phyloP scores from a whole-genome alignment of 1,139 yeast species.

The Yamadazyma blattariae region DNA sequence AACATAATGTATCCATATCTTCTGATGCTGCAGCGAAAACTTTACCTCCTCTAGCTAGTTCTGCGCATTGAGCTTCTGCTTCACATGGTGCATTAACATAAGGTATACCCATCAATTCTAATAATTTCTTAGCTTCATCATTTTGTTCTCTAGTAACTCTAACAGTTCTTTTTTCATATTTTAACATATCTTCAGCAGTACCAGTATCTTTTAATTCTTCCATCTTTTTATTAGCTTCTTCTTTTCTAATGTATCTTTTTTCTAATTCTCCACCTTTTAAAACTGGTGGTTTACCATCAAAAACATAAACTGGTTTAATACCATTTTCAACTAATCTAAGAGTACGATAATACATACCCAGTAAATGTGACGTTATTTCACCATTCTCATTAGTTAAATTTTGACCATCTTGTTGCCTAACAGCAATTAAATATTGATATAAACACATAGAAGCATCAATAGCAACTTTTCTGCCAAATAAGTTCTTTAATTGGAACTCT shows the following conservation, averaged over 20 bases:
- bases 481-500: slow-evolving; percentile 76
- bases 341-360: slow-evolving; percentile 95
- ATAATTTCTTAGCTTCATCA: slow-evolving; percentile 82
- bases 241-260: slow-evolving; percentile 76
- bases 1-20: slow-evolving; percentile 97
- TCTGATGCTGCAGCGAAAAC: slow-evolving; percentile 98
- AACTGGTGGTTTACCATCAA: slow-evolving; percentile 94
- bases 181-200: slow-evolving; percentile 69
- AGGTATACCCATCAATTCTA: slow-evolving; percentile 92
- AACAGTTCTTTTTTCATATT: slow-evolving; percentile 84
- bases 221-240: slow-evolving; percentile 75
- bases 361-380: slow-evolving; percentile 90
- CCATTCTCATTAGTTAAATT: slow-evolving; percentile 86
- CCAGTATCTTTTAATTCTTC: slow-evolving; percentile 79
- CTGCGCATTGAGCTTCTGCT: slow-evolving; percentile 99
- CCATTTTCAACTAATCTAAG: slow-evolving; percentile 86
- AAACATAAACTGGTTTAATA: slow-evolving; percentile 92
- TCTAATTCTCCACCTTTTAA: slow-evolving; percentile 91
- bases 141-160: slow-evolving; percentile 86
- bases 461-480: slow-evolving; percentile 93
- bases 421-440: slow-evolving; percentile 92
- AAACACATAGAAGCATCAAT: slow-evolving; percentile 89
- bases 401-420: slow-evolving; percentile 95
- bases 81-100: slow-evolving; percentile 93
- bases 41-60: slow-evolving; percentile 78